Conservation (phyloP, 2,329 filamentous ascomycete species). For the Aureobasidium musti region DNA sequence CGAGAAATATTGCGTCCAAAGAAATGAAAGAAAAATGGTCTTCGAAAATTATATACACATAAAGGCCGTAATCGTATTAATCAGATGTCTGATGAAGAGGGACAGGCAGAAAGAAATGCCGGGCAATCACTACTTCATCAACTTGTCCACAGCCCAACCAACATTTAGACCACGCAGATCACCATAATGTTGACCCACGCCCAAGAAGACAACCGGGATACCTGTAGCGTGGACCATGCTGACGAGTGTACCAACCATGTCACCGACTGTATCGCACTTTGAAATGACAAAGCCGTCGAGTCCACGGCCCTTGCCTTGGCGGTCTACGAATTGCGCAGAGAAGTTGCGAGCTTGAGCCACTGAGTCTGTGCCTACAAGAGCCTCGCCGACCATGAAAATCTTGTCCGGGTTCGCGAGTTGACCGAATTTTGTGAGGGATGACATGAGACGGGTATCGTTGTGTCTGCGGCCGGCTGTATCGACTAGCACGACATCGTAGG, state of each 20-base stretch:
- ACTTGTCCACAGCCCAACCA: conserved; percentile 61
- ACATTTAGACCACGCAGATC: conserved; percentile 66
- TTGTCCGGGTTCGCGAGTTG: conserved; percentile 96
- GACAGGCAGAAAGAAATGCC: background rate
- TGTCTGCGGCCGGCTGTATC: conserved; percentile 94
- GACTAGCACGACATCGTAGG: conserved; percentile 90
- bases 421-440: conserved; percentile 92
- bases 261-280: conserved; percentile 98
- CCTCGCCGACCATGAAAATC: conserved; percentile 95
- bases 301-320: conserved; percentile 60
- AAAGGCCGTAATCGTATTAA: conserved; percentile 16
- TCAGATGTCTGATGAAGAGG: background rate
- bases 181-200: conserved; percentile 68
- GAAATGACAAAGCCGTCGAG: conserved; percentile 98
- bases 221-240: conserved; percentile 97
- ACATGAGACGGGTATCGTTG: conserved; percentile 96
- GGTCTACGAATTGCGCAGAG: conserved; percentile 73
- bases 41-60: background rate
- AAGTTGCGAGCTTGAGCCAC: conserved; percentile 97
- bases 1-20: background rate
- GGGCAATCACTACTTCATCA: conserved; percentile 53
- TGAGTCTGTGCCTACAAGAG: conserved; percentile 90
- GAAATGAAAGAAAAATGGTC: background rate
- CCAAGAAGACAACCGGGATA: conserved; percentile 92
- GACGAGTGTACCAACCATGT: conserved; percentile 95